phyloP scores from a whole-genome alignment of 2,329 filamentous ascomycete genomes.

The Cordyceps cicadae region DNA sequence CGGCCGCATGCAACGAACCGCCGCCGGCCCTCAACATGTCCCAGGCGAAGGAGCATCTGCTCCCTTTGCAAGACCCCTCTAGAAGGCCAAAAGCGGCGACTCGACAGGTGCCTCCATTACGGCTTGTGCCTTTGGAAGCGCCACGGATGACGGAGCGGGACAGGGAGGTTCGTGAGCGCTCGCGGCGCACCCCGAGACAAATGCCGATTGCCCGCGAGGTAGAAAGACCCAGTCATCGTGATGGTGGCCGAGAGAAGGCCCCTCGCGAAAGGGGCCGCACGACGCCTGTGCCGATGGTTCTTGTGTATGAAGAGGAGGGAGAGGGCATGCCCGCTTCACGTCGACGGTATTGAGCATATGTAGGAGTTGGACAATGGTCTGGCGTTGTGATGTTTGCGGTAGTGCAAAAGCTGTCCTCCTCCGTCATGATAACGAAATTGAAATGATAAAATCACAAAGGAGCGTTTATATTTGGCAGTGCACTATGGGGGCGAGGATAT shows the following conservation, averaged over 20 bases:
- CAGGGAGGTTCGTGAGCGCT: not conserved
- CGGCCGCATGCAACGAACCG: not conserved
- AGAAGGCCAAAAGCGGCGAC: conserved; percentile 1
- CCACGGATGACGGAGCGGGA: not conserved
- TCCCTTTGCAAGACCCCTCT: not conserved
- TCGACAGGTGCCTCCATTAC: not conserved
- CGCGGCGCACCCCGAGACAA: not conserved
- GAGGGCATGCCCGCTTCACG: not conserved
- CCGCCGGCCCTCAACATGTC: not conserved
- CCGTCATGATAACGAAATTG: not conserved
- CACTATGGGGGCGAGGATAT: no score
- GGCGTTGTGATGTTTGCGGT: not conserved
- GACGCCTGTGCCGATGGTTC: not conserved
- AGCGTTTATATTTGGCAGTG: no score
- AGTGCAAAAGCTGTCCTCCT: not conserved
- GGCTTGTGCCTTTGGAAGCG: not conserved
- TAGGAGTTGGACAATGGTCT: not conserved
- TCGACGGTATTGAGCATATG: not conserved
- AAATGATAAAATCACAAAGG: not conserved
- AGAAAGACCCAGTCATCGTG: not conserved
- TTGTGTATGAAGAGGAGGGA: not conserved
- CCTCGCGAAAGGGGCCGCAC: not conserved
- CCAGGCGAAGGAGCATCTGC: not conserved
- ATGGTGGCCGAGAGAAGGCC: not conserved
- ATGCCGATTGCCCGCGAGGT: not conserved